A percentile compares a stretch with the other conserved stretches of the same genome.
Evolutionary conservation across 2,329 filamentous ascomycete species (phyloP).

Genomic region (Ophiostoma ulmi): DNA sequence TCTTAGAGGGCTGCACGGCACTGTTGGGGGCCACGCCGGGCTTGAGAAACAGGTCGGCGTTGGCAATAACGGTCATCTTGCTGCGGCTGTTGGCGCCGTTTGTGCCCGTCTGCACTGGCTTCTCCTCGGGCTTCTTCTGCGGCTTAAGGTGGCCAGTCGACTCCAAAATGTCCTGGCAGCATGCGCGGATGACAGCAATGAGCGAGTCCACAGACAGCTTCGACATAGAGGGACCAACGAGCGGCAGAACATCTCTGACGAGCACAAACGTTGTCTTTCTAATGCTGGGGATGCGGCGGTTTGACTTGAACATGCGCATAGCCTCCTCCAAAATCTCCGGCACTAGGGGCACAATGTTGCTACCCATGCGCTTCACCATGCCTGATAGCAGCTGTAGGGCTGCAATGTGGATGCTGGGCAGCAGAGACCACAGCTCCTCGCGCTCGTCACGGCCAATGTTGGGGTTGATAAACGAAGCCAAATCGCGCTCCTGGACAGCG

Average conservation of each 20-base stretch:
- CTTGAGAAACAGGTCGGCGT: constrained; percentile 67
- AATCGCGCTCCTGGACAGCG: constrained; percentile 37
- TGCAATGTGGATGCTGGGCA: constrained; percentile 70
- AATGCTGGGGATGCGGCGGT: constrained; percentile 48
- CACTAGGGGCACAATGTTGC: constrained; percentile 53
- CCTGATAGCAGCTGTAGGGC: constrained; percentile 58
- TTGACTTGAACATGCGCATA: constrained; percentile 62
- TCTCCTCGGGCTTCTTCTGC: constrained; percentile 29
- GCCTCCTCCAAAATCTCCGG: constrained; percentile 66
- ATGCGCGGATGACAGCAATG: constrained; percentile 56
- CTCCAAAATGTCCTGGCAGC: constrained; percentile 68
- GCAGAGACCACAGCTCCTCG: constrained; percentile 66
- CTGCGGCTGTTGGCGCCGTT: constrained; percentile 34
- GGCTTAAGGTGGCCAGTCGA: constrained; percentile 39
- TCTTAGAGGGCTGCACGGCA: constrained; percentile 22
- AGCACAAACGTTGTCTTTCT: constrained; percentile 58
- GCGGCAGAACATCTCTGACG: constrained; percentile 51
- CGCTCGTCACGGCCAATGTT: constrained; percentile 75
- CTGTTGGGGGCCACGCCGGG: constrained; percentile 35
- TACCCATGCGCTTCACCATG: constrained; percentile 54
- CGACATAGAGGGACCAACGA: constrained; percentile 61
- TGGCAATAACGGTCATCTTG: constrained; percentile 45
- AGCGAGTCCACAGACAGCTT: constrained; percentile 62
- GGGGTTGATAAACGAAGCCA: constrained; percentile 59
- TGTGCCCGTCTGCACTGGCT: not conserved